These are phyloP conservation scores for Spatholobus suberectus DNA, from an alignment of 306 rosid species.

Conservation along the genomic window DNA sequence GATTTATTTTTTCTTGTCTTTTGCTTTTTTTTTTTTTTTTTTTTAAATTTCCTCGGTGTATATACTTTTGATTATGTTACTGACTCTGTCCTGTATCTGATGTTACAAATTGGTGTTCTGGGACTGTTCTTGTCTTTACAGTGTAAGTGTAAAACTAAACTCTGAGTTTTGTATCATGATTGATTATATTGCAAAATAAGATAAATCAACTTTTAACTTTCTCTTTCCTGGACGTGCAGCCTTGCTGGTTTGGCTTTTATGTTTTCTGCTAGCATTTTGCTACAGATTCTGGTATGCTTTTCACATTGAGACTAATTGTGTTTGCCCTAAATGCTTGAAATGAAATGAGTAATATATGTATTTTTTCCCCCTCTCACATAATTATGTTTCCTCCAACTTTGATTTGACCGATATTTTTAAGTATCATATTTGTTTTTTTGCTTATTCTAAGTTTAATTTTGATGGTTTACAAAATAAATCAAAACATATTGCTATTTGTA, in stretches of 20 bases:
- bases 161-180: constrained; percentile 28
- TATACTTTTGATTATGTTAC: constrained; percentile 10
- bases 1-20: neutral
- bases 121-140: constrained; percentile 55
- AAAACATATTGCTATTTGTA: neutral
- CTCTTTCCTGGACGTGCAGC: constrained; percentile 55
- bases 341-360: constrained; percentile 29
- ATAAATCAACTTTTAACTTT: constrained; percentile 27
- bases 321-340: constrained; percentile 16
- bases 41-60: neutral
- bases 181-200: constrained; percentile 40
- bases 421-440: neutral
- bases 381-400: constrained; percentile 16
- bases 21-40: neutral
- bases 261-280: constrained; percentile 97
- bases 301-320: constrained; percentile 31
- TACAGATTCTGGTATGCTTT: constrained; percentile 87
- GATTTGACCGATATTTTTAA: constrained; percentile 21
- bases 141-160: constrained; percentile 70
- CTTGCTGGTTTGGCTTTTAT: constrained; percentile 99
- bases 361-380: neutral
- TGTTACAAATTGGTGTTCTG: constrained; percentile 44
- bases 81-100: constrained; percentile 42
- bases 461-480: constrained; percentile 8
- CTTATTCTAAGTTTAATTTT: constrained; percentile 21